A percentile compares a stretch with the other conserved stretches of the same genome.
These are phyloP conservation scores for Linnemannia exigua DNA, from an alignment of 192 early-diverging fungal species.

Conservation along the genomic window DNA sequence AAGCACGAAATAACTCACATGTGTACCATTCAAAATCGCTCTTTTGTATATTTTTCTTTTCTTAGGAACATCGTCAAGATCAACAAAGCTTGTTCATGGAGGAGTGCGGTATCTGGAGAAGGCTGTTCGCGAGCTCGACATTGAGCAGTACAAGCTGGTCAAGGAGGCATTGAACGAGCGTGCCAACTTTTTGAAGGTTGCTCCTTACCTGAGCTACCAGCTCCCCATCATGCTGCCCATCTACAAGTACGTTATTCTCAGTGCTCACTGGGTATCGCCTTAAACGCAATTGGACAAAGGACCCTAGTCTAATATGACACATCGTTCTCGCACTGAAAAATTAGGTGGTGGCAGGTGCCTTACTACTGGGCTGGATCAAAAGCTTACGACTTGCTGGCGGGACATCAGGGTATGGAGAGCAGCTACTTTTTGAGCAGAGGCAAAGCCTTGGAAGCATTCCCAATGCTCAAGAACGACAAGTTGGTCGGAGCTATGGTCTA, in stretches of 20 bases:
- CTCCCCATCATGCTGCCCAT: slow-evolving; percentile 96
- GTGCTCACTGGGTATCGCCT: background rate
- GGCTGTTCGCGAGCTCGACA: slow-evolving; percentile 94
- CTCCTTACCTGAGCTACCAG: slow-evolving; percentile 94
- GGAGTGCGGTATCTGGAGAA: slow-evolving; percentile 98
- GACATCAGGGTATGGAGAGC: slow-evolving; percentile 82
- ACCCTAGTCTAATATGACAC: background rate
- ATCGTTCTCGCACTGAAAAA: background rate
- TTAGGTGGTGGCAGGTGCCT: slow-evolving; percentile 96
- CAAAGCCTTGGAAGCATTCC: slow-evolving; percentile 95
- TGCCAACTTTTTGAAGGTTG: slow-evolving; percentile 92
- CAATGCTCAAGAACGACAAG: slow-evolving; percentile 91
- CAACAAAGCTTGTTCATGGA: slow-evolving; percentile 97
- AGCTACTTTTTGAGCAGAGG: slow-evolving; percentile 88
- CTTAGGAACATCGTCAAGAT: slow-evolving; percentile 89
- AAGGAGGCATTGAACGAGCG: slow-evolving; percentile 96
- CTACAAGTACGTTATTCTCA: slow-evolving; percentile 74
- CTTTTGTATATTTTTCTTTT: background rate
- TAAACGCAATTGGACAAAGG: background rate
- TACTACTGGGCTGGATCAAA: slow-evolving; percentile 98
- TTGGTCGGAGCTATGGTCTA: slow-evolving; percentile 96
- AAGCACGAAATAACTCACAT: slow-evolving; percentile 13
- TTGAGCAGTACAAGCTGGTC: slow-evolving; percentile 97
- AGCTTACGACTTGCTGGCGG: slow-evolving; percentile 92
- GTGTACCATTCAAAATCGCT: background rate